These are phyloP conservation scores for Candida dendrica DNA, from an alignment of 805 yeast genomes.

Conservation along the genomic window DNA sequence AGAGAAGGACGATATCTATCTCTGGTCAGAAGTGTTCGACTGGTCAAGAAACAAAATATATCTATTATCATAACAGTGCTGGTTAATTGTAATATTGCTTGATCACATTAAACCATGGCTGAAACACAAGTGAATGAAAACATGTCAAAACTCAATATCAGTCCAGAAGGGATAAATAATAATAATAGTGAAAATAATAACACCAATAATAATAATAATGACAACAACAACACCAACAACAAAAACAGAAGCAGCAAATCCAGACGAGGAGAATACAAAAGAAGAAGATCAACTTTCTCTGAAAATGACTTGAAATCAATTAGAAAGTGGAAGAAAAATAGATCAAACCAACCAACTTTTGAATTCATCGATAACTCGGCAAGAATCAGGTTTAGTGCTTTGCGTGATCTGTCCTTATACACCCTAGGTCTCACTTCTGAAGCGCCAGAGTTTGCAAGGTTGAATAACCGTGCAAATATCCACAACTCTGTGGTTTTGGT, in stretches of 20 bases:
- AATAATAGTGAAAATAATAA: no score
- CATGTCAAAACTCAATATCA: neutral
- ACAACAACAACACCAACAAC: no score
- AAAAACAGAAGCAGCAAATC: neutral
- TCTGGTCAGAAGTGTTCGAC: no score
- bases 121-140: neutral
- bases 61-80: no score
- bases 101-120: neutral
- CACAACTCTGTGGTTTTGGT: conserved; percentile 50
- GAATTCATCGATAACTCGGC: conserved; percentile 4
- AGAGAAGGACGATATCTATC: no score
- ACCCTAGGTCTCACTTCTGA: conserved; percentile 13
- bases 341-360: neutral
- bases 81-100: no score
- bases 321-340: neutral
- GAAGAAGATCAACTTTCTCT: neutral
- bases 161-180: no score
- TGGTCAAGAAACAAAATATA: no score
- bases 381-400: conserved; percentile 29
- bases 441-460: conserved; percentile 41
- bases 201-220: no score
- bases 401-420: conserved; percentile 39
- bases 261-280: neutral
- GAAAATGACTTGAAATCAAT: neutral
- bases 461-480: conserved; percentile 41